These are phyloP conservation scores for Thalassia testudinum DNA, from an alignment of 116 monocot species.

Conservation along the genomic window DNA sequence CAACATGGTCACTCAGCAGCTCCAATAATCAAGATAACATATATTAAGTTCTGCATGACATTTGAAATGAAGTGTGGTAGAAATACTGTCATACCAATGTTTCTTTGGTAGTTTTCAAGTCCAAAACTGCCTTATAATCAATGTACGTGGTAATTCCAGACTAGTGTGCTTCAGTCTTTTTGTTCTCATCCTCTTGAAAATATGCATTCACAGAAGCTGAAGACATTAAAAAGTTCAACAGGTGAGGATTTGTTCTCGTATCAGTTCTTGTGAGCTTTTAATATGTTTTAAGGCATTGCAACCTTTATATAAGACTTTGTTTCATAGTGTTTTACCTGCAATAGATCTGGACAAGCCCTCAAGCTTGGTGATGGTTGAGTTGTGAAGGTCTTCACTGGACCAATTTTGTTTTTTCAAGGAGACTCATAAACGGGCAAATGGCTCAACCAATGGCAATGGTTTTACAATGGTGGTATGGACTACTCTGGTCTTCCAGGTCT, in stretches of 20 bases:
- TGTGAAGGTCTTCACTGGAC: constrained; percentile 74
- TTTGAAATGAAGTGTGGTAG: neutral
- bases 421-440: constrained; percentile 55
- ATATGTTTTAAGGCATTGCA: too few relatives aligned
- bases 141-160: constrained; percentile 20
- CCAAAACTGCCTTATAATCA: constrained; percentile 49
- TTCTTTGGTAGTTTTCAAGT: constrained; percentile 72
- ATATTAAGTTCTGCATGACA: neutral
- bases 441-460: constrained; percentile 62
- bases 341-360: constrained; percentile 50
- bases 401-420: constrained; percentile 53
- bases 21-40: neutral
- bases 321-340: constrained; percentile 25
- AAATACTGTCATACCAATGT: constrained; percentile 30
- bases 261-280: too few relatives aligned
- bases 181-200: constrained; percentile 22
- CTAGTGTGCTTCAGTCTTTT: constrained; percentile 10
- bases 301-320: neutral
- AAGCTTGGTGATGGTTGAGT: constrained; percentile 38
- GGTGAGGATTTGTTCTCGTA: too few relatives aligned
- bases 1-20: neutral
- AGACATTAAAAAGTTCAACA: constrained; percentile 7
- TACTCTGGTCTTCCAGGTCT: too few relatives aligned
- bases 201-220: constrained; percentile 47
- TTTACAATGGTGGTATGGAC: too few relatives aligned